Evolutionary conservation across 495 filamentous ascomycete species (phyloP).

Genomic region (Platismatia glauca): DNA sequence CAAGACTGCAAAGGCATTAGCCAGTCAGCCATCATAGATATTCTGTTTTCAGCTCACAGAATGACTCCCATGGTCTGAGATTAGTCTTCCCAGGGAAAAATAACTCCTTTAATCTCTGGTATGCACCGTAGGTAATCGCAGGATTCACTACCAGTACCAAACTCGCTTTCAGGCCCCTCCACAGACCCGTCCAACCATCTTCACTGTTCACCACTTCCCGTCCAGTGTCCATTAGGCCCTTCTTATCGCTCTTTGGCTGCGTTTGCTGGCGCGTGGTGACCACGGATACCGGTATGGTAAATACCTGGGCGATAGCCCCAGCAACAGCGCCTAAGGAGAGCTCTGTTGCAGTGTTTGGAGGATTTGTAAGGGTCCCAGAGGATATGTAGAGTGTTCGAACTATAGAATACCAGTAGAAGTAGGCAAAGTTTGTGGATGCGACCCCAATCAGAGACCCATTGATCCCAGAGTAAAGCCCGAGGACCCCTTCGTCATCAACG

Average conservation of each 20-base stretch:
- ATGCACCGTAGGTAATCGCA: conserved; percentile 95
- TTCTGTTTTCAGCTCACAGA: conserved; percentile 51
- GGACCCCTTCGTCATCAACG: conserved; percentile 65
- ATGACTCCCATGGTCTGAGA: conserved; percentile 80
- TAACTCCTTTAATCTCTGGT: conserved; percentile 75
- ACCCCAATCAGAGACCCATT: conserved; percentile 79
- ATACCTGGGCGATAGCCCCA: conserved; percentile 86
- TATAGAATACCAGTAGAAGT: conserved; percentile 98
- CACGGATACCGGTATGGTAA: conserved; percentile 93
- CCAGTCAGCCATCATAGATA: background rate
- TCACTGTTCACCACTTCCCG: conserved; percentile 82
- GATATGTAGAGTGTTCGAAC: conserved; percentile 76
- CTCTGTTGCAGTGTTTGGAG: conserved; percentile 78
- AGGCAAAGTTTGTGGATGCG: conserved; percentile 96
- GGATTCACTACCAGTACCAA: conserved; percentile 95
- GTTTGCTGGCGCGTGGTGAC: conserved; percentile 96
- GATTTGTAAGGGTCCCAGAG: conserved; percentile 48
- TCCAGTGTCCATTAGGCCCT: conserved; percentile 81
- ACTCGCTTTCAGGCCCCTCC: conserved; percentile 93
- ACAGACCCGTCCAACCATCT: conserved; percentile 82
- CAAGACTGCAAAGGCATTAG: conserved; percentile 49
- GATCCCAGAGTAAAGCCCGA: conserved; percentile 84
- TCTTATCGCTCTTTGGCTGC: conserved; percentile 69
- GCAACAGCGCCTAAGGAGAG: conserved; percentile 79
- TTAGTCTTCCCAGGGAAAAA: conserved; percentile 70